A percentile compares a stretch with the other conserved stretches of the same genome.
These are phyloP conservation scores for Aspergillus phoenicis DNA, from an alignment of 2,329 filamentous ascomycete species.

Conservation along the genomic window DNA sequence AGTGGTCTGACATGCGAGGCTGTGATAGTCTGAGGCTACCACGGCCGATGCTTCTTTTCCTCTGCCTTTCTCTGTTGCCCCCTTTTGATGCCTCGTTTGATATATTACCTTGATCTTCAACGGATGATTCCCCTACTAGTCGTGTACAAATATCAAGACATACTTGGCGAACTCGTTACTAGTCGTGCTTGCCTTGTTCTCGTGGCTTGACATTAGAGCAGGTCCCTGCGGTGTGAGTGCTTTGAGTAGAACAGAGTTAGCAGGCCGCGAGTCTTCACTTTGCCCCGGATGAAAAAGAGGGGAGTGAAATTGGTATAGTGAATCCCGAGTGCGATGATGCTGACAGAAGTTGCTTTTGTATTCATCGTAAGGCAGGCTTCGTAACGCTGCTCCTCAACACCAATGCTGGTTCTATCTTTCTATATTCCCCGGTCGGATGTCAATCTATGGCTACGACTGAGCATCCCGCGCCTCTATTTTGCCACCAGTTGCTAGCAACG, in stretches of 20 bases:
- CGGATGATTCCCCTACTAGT: slow-evolving; percentile 25
- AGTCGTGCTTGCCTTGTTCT: background rate
- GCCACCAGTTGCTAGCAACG: no score
- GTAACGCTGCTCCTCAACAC: no score
- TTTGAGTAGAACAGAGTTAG: background rate
- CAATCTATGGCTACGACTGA: no score
- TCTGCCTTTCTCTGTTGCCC: slow-evolving; percentile 4
- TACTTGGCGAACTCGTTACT: slow-evolving; percentile 9
- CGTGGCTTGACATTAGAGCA: background rate
- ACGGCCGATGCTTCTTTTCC: background rate
- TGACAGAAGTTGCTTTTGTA: no score
- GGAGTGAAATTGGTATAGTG: background rate
- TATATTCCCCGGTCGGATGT: no score
- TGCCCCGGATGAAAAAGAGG: background rate
- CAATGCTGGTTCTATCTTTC: no score
- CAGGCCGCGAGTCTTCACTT: background rate
- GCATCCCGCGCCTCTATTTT: no score
- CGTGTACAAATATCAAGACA: slow-evolving; percentile 27
- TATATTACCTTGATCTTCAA: slow-evolving; percentile 17
- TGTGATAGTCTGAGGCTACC: background rate
- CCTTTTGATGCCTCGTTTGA: slow-evolving; percentile 4
- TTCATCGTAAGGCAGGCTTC: no score
- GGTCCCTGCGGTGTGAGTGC: background rate
- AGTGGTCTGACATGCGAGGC: background rate
- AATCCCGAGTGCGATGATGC: no score